A percentile compares a stretch with the other conserved stretches of the same genome.
Conservation (phyloP, 2,329 filamentous ascomycete genomes). For the Phialocephala subalpina region DNA sequence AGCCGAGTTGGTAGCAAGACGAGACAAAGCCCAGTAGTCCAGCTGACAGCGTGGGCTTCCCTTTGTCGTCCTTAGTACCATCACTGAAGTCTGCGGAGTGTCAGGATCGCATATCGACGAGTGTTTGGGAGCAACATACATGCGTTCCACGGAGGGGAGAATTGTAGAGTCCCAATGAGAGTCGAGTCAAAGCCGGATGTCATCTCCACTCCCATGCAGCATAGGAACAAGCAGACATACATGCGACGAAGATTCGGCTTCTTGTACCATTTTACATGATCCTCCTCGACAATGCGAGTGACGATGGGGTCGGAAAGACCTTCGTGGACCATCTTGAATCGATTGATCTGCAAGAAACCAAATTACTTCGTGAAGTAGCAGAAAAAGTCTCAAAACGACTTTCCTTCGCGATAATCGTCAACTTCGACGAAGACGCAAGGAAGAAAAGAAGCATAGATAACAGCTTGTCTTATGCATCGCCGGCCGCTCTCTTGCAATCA, state of each 20-base stretch:
- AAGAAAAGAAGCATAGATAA: background rate
- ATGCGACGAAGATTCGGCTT: slow-evolving; percentile 49
- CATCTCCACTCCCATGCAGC: slow-evolving; percentile 61
- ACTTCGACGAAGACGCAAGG: background rate
- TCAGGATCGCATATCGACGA: slow-evolving; percentile 11
- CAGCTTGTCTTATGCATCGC: background rate
- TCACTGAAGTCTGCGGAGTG: slow-evolving; percentile 24
- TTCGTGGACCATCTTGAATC: slow-evolving; percentile 8
- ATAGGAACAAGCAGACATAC: slow-evolving; percentile 52
- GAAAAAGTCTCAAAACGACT: background rate
- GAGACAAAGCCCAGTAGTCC: slow-evolving; percentile 56
- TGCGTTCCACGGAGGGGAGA: slow-evolving; percentile 44
- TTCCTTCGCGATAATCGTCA: background rate
- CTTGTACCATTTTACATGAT: slow-evolving; percentile 48
- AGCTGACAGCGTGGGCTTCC: slow-evolving; percentile 19
- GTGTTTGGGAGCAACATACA: slow-evolving; percentile 28
- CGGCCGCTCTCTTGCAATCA: background rate
- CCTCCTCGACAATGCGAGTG: slow-evolving; percentile 37
- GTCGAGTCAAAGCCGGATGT: slow-evolving; percentile 56
- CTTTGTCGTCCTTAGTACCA: slow-evolving; percentile 20
- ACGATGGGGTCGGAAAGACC: slow-evolving; percentile 48
- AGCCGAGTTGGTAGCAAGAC: slow-evolving; percentile 63
- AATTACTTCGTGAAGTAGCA: background rate
- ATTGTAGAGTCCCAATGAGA: slow-evolving; percentile 52
- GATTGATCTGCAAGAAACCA: background rate